Evolutionary conservation across 805 yeast species (phyloP).

Genomic region (Teunomyces funiuensis): DNA sequence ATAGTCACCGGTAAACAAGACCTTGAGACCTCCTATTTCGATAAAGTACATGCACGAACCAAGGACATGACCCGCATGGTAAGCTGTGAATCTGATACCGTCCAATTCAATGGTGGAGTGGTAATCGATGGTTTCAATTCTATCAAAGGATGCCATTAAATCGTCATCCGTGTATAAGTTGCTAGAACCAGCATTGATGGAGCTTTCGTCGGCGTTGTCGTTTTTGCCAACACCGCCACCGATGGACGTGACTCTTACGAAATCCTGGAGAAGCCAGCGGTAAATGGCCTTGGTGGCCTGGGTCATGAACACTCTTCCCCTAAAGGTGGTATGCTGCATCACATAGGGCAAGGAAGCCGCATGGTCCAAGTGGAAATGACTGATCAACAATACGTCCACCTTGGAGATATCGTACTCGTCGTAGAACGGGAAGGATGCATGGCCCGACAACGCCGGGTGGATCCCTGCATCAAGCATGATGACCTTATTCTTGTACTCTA

Average conservation of each 20-base stretch:
- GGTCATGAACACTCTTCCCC: conserved; percentile 97
- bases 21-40: conserved; percentile 88
- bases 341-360: conserved; percentile 98
- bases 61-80: conserved; percentile 98
- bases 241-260: conserved; percentile 81
- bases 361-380: conserved; percentile 96
- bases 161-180: conserved; percentile 88
- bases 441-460: conserved; percentile 91
- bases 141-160: conserved; percentile 79
- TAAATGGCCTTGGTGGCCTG: conserved; percentile 98
- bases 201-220: conserved; percentile 14
- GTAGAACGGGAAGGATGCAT: conserved; percentile 89
- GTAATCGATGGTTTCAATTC: conserved; percentile 90
- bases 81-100: conserved; percentile 94
- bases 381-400: conserved; percentile 81
- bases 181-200: conserved; percentile 24
- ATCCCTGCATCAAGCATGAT: conserved; percentile 98
- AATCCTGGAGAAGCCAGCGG: conserved; percentile 92
- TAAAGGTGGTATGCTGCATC: conserved; percentile 93
- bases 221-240: conserved; percentile 52
- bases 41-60: conserved; percentile 98
- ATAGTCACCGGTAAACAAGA: conserved; percentile 93
- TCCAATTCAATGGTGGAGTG: conserved; percentile 94
- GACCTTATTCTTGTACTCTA: conserved; percentile 90
- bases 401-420: conserved; percentile 91